Evolutionary conservation across 106 monocot species (phyloP).

Genomic region (Phalaenopsis aphrodite): DNA sequence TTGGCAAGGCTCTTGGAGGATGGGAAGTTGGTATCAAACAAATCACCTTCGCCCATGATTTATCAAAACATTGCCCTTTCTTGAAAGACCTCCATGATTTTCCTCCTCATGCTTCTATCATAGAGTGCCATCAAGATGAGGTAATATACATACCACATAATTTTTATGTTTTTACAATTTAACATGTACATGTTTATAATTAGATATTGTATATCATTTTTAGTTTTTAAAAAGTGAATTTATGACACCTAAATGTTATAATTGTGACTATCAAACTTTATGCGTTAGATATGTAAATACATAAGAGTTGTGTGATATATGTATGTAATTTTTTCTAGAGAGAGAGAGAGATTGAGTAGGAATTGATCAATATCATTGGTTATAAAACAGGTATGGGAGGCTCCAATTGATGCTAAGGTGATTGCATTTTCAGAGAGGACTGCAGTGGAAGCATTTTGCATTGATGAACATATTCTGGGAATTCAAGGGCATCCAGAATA

Average conservation of each 20-base stretch:
- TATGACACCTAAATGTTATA: too few species aligned
- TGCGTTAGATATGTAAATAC: not conserved
- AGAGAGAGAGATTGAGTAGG: too few species aligned
- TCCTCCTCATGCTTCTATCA: constrained; percentile 30
- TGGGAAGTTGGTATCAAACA: constrained; percentile 46
- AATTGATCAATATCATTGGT: too few species aligned
- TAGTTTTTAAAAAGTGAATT: too few species aligned
- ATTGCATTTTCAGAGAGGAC: constrained; percentile 67
- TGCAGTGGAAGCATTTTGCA: constrained; percentile 54
- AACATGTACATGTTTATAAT: too few species aligned
- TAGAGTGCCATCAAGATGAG: constrained; percentile 83
- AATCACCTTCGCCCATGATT: constrained; percentile 22
- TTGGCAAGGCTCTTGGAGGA: constrained; percentile 34
- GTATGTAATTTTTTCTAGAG: too few species aligned
- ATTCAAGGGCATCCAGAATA: constrained; percentile 93
- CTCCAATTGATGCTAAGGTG: constrained; percentile 48
- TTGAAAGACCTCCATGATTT: constrained; percentile 18
- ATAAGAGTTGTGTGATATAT: too few species aligned
- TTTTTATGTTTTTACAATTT: too few species aligned
- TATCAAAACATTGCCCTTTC: constrained; percentile 12
- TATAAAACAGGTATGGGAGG: constrained; percentile 47
- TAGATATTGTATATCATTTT: too few species aligned
- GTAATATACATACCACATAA: constrained; percentile 11
- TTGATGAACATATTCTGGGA: constrained; percentile 61
- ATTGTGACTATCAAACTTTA: too few species aligned